These are phyloP conservation scores for Annulohypoxylon maeteangense DNA, from an alignment of 495 filamentous ascomycete species.

Conservation along the genomic window DNA sequence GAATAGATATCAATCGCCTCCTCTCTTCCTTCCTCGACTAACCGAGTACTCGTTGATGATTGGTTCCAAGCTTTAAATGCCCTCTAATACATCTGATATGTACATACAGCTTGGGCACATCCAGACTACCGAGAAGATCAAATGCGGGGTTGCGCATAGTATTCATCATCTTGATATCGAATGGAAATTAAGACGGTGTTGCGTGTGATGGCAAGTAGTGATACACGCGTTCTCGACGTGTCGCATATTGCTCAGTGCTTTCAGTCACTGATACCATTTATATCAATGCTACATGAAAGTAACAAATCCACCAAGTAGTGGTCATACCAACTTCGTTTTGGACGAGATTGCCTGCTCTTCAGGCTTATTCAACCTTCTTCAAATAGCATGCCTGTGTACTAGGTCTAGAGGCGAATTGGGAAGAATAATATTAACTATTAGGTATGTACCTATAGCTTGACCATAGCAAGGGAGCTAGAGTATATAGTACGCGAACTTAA, in stretches of 20 bases:
- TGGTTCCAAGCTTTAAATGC: constrained; percentile 13
- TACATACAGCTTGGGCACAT: constrained; percentile 22
- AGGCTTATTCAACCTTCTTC: background rate
- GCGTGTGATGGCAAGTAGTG: constrained; percentile 18
- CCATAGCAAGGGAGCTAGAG: background rate
- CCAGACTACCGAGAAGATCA: constrained; percentile 33
- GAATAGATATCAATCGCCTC: background rate
- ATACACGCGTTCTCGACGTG: constrained; percentile 13
- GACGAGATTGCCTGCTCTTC: background rate
- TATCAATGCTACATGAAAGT: background rate
- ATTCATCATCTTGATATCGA: constrained; percentile 34
- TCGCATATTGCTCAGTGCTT: background rate
- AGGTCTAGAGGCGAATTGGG: background rate
- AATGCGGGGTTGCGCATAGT: constrained; percentile 39
- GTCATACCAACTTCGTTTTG: background rate
- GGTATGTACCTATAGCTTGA: too few relatives aligned
- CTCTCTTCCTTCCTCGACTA: constrained; percentile 7
- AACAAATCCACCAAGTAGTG: background rate
- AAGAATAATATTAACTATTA: background rate
- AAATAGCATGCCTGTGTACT: background rate
- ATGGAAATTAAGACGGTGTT: constrained; percentile 19
- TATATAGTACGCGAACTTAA: constrained; percentile 14
- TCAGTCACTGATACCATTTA: background rate
- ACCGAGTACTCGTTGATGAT: constrained; percentile 30
- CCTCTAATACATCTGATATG: constrained; percentile 15